A percentile compares a stretch with the other conserved stretches of the same genome.
Evolutionary conservation across 228 moss, liverwort and hornwort genomes (phyloP).

Genomic region (Sphagnum magellanicum): DNA sequence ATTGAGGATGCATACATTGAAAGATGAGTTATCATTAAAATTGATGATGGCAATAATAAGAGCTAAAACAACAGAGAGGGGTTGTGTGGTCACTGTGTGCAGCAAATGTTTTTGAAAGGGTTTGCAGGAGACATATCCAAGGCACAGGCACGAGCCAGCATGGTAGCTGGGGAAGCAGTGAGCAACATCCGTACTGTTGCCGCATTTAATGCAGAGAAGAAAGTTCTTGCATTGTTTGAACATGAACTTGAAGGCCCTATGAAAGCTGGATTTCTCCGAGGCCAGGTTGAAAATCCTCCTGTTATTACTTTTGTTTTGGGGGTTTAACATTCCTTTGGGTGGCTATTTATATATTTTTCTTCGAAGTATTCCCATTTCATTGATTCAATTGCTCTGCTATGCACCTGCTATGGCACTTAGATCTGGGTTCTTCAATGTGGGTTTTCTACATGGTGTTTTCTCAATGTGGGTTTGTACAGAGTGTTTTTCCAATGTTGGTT

Average conservation of each 20-base stretch:
- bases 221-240: constrained; percentile 17
- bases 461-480: no score
- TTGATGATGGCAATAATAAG: neutral
- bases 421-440: no score
- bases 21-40: no score
- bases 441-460: no score
- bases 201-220: constrained; percentile 41
- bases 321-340: no score
- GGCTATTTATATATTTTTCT: no score
- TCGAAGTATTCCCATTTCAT: no score
- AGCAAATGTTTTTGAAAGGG: constrained; percentile 30
- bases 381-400: no score
- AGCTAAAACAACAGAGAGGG: neutral
- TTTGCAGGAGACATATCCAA: constrained; percentile 30
- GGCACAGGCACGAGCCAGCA: constrained; percentile 30
- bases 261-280: constrained; percentile 13
- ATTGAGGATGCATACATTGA: no score
- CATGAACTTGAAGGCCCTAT: constrained; percentile 20
- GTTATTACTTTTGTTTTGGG: neutral
- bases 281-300: constrained; percentile 11
- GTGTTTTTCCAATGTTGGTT: no score
- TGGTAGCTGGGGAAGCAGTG: constrained; percentile 41
- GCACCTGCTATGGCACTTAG: no score
- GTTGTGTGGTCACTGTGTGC: neutral
- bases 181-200: constrained; percentile 39